phyloP scores from a whole-genome alignment of 495 filamentous ascomycete genomes.

The Penicillium robsamsonii region DNA sequence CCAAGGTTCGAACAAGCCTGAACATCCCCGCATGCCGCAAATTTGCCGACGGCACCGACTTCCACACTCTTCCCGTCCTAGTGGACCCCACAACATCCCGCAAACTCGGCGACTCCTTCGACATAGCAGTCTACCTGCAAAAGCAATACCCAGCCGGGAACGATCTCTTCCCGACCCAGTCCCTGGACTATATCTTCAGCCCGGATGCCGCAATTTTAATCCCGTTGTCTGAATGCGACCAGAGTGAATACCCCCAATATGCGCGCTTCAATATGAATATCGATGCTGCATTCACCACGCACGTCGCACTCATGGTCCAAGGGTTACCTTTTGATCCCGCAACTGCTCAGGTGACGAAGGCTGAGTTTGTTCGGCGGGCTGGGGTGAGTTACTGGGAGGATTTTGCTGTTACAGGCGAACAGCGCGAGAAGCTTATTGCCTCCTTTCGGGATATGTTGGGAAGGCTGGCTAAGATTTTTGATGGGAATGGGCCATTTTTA shows the following conservation, averaged over 20 bases:
- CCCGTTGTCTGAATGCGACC: conserved; percentile 29
- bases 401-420: conserved; percentile 41
- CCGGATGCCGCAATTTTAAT: conserved; percentile 14
- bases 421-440: conserved; percentile 32
- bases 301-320: conserved; percentile 31
- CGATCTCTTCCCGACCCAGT: conserved; percentile 42
- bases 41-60: conserved; percentile 56
- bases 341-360: conserved; percentile 38
- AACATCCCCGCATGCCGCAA: conserved; percentile 47
- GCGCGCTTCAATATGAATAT: conserved; percentile 47
- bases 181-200: conserved; percentile 25
- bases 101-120: conserved; percentile 59
- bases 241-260: conserved; percentile 23
- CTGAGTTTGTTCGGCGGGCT: conserved; percentile 45
- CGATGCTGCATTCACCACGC: conserved; percentile 48
- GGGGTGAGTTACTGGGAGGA: conserved; percentile 48
- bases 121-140: conserved; percentile 59
- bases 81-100: conserved; percentile 41
- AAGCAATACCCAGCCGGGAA: conserved; percentile 41
- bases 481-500: conserved; percentile 49
- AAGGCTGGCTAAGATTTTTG: conserved; percentile 44
- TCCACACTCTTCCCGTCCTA: conserved; percentile 60
- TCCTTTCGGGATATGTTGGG: conserved; percentile 42
- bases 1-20: conserved; percentile 44
- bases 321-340: conserved; percentile 47